Conservation (phyloP, 2,329 filamentous ascomycete genomes). For the Nigrospora sphaerica region DNA sequence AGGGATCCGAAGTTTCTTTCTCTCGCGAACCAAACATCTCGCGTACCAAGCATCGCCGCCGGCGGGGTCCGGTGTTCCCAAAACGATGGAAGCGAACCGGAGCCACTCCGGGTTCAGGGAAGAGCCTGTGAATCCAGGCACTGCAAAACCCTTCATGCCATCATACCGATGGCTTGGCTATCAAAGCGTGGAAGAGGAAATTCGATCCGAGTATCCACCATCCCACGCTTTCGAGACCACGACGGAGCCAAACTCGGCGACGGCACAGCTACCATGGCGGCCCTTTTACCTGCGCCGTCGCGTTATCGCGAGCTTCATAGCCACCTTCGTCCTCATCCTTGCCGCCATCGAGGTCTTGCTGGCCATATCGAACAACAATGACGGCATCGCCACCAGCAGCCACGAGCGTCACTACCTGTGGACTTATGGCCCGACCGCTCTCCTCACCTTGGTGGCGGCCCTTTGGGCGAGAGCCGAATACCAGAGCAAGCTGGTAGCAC, state of each 20-base stretch:
- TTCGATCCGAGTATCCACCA: neutral
- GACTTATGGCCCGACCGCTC: conserved; percentile 25
- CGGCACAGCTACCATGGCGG: neutral
- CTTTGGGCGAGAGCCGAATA: conserved; percentile 30
- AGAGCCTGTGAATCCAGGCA: neutral
- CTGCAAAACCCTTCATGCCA: neutral
- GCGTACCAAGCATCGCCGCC: neutral
- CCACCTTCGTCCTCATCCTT: neutral
- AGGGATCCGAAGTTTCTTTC: too few relatives aligned
- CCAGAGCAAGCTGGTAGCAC: conserved; percentile 28
- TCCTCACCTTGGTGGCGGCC: conserved; percentile 24
- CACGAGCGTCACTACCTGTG: conserved; percentile 23
- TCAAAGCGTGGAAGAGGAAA: neutral
- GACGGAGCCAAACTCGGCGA: neutral
- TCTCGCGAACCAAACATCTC: neutral
- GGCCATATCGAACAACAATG: neutral
- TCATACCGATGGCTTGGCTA: neutral
- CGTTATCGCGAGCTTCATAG: neutral
- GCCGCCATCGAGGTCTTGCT: conserved; percentile 1
- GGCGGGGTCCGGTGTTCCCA: neutral
- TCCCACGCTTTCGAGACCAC: neutral
- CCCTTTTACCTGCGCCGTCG: conserved; percentile 8
- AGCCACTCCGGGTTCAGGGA: neutral
- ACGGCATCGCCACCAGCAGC: conserved; percentile 2
- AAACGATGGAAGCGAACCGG: neutral